These are phyloP conservation scores for Buddleja alternifolia DNA, from an alignment of 257 asterid species.

Conservation along the genomic window DNA sequence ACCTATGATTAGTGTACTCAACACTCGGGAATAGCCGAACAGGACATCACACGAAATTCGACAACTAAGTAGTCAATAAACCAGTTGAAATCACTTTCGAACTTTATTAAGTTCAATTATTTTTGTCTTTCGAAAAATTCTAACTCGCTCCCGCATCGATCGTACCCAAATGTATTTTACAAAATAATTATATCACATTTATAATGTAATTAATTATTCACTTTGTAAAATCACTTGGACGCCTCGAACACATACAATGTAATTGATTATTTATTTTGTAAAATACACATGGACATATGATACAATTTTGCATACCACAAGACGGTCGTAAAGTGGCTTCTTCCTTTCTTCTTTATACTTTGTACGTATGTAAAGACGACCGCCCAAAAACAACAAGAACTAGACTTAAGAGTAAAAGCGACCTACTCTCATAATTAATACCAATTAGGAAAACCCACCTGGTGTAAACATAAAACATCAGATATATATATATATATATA, in stretches of 20 bases:
- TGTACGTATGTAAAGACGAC: background rate
- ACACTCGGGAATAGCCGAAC: too few relatives aligned
- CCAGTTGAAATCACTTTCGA: background rate
- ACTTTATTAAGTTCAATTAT: background rate
- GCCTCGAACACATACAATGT: too few relatives aligned
- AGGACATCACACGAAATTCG: conserved; percentile 15
- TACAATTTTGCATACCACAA: conserved; percentile 42
- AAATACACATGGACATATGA: too few relatives aligned
- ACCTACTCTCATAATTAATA: conserved; percentile 19
- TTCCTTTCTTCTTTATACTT: background rate
- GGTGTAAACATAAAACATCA: too few relatives aligned
- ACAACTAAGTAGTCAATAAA: conserved; percentile 14
- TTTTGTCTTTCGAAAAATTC: background rate
- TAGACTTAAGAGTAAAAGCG: conserved; percentile 1
- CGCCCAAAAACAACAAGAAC: conserved; percentile 18
- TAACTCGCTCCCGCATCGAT: too few relatives aligned
- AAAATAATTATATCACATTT: too few relatives aligned
- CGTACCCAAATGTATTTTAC: too few relatives aligned
- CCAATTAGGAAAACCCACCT: conserved; percentile 23
- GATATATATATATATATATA: too few relatives aligned
- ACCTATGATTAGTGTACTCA: too few relatives aligned
- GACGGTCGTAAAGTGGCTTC: conserved; percentile 31
- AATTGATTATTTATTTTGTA: too few relatives aligned
- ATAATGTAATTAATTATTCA: too few relatives aligned
- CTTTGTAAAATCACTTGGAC: too few relatives aligned